These are phyloP conservation scores for Shiraia bambusicola DNA, from an alignment of 2,329 filamentous ascomycete genomes.

Conservation along the genomic window DNA sequence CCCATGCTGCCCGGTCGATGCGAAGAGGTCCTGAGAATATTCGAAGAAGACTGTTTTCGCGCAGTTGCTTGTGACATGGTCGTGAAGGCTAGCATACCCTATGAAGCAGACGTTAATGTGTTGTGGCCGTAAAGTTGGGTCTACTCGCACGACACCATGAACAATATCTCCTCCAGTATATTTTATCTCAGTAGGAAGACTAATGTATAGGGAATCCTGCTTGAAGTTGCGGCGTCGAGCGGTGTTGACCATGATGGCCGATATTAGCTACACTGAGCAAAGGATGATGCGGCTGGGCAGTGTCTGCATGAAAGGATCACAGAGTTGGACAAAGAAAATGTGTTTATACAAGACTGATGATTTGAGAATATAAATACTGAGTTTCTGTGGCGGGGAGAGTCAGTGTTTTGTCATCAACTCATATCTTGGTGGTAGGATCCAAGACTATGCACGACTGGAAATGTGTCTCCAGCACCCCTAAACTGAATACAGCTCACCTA, in stretches of 20 bases:
- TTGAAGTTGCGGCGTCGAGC: conserved; percentile 11
- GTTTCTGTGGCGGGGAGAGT: too few relatives aligned
- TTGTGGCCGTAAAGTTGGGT: conserved; percentile 20
- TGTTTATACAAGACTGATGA: background rate
- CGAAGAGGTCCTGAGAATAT: conserved; percentile 20
- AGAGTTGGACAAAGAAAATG: background rate
- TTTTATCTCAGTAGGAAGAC: conserved; percentile 11
- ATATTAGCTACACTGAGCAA: background rate
- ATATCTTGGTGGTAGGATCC: too few relatives aligned
- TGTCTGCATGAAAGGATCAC: background rate
- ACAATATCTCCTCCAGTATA: conserved; percentile 26
- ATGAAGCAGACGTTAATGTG: conserved; percentile 19
- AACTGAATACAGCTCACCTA: too few relatives aligned
- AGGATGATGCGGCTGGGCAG: background rate
- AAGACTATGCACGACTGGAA: too few relatives aligned
- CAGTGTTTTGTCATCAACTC: too few relatives aligned
- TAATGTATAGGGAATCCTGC: conserved; percentile 20
- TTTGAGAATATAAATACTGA: background rate
- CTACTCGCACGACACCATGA: conserved; percentile 22
- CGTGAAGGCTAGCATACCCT: conserved; percentile 14
- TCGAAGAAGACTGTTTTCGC: conserved; percentile 22
- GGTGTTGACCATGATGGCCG: background rate
- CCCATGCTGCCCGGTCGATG: conserved; percentile 15
- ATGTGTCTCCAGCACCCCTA: too few relatives aligned
- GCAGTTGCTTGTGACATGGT: conserved; percentile 9